Conservation (phyloP, 495 filamentous ascomycete species). For the Sporormia fimetaria region DNA sequence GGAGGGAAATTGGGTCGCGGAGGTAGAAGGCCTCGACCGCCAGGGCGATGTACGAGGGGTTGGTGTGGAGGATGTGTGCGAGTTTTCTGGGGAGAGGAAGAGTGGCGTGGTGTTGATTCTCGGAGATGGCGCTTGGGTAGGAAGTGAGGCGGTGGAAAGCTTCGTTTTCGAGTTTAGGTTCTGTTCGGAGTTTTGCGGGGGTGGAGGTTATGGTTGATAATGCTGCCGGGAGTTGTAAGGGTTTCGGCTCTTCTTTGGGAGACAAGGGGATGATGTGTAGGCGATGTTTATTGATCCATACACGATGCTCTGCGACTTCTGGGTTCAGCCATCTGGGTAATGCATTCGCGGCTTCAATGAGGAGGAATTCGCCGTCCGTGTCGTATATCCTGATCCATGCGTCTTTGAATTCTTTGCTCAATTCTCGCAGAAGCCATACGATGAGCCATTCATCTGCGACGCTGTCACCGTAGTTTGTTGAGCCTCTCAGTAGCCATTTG, state of each 20-base stretch:
- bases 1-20: conserved; percentile 69
- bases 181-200: conserved; percentile 47
- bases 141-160: conserved; percentile 77
- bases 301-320: conserved; percentile 71
- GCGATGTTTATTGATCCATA: conserved; percentile 50
- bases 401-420: conserved; percentile 59
- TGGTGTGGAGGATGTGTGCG: conserved; percentile 65
- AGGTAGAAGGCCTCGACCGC: conserved; percentile 89
- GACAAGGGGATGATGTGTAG: conserved; percentile 59
- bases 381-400: conserved; percentile 77
- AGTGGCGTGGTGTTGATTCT: conserved; percentile 59
- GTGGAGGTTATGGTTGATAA: conserved; percentile 43
- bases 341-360: conserved; percentile 84
- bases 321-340: conserved; percentile 87
- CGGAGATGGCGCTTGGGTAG: conserved; percentile 62
- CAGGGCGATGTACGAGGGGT: conserved; percentile 62
- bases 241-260: conserved; percentile 30
- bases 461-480: conserved; percentile 80
- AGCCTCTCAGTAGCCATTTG: conserved; percentile 45
- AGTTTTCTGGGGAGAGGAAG: conserved; percentile 69
- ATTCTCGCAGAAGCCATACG: conserved; percentile 75
- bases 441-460: conserved; percentile 97
- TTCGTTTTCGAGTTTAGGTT: conserved; percentile 65
- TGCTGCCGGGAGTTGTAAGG: conserved; percentile 50
- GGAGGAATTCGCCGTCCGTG: conserved; percentile 86